phyloP scores from a whole-genome alignment of 176 grass and related monocot genomes.

The Rhynchospora tenuis region DNA sequence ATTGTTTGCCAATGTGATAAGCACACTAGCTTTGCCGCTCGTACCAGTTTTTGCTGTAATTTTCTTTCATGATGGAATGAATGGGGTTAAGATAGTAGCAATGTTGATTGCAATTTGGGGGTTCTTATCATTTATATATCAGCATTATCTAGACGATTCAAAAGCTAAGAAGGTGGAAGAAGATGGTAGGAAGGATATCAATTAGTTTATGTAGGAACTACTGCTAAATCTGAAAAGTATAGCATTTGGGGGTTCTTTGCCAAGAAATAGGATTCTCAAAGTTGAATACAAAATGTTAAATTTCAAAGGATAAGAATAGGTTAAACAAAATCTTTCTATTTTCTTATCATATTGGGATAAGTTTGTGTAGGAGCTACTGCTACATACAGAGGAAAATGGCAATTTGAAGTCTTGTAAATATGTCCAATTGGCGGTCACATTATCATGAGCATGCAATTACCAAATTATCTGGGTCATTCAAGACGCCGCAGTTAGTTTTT shows the following conservation, averaged over 20 bases:
- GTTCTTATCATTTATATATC: slow-evolving; percentile 66
- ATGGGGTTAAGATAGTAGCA: slow-evolving; percentile 53
- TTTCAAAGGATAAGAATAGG: background rate
- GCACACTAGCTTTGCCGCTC: slow-evolving; percentile 47
- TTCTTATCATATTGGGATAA: background rate
- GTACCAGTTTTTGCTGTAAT: slow-evolving; percentile 57
- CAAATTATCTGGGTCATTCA: no score
- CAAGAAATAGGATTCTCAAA: background rate
- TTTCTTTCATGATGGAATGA: slow-evolving; percentile 62
- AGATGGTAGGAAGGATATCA: background rate
- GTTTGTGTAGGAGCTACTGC: background rate
- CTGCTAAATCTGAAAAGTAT: no score
- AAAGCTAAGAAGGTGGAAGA: slow-evolving; percentile 22
- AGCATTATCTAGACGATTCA: slow-evolving; percentile 56
- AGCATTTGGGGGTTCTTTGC: background rate
- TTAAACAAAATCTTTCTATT: background rate
- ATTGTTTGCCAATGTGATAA: slow-evolving; percentile 86
- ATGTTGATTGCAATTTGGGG: slow-evolving; percentile 78
- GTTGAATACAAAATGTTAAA: background rate
- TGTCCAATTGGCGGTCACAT: background rate
- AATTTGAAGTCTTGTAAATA: background rate
- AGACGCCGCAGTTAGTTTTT: no score
- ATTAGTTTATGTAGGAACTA: no score
- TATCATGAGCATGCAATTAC: no score
- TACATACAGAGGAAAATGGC: background rate